These are phyloP conservation scores for Triticum monococcum DNA, from an alignment of 176 grass and related monocot genomes.

Conservation along the genomic window DNA sequence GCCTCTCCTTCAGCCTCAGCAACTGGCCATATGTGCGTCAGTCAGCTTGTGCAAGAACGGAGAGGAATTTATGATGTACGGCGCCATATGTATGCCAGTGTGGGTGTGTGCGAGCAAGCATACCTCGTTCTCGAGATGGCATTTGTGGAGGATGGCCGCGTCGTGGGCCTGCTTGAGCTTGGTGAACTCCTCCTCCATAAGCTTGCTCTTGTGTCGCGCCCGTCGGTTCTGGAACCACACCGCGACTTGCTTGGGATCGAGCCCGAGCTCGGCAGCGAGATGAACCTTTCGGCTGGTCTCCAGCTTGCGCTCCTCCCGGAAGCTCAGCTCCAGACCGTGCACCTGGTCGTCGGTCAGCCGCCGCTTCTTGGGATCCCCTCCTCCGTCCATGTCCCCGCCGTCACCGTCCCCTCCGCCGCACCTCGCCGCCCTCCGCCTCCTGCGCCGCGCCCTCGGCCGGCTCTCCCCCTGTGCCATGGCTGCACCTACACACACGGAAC, in stretches of 20 bases:
- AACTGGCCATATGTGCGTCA: conserved; percentile 37
- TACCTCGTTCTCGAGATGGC: conserved; percentile 97
- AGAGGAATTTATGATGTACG: background rate
- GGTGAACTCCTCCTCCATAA: conserved; percentile 86
- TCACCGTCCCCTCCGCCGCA: background rate
- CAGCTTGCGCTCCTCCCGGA: conserved; percentile 84
- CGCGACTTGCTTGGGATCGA: conserved; percentile 95
- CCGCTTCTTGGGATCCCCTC: conserved; percentile 67
- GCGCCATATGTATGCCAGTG: background rate
- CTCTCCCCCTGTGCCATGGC: conserved; percentile 29
- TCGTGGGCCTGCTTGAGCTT: conserved; percentile 88
- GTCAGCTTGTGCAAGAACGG: background rate
- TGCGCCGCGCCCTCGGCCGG: conserved; percentile 40
- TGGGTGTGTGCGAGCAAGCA: background rate
- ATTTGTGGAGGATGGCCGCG: conserved; percentile 71
- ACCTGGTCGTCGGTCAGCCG: conserved; percentile 83
- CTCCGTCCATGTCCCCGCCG: conserved; percentile 17
- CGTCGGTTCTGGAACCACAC: conserved; percentile 99
- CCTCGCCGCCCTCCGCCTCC: conserved; percentile 33
- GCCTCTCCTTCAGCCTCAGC: conserved; percentile 71
- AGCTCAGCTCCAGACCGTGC: conserved; percentile 79
- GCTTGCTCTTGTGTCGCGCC: conserved; percentile 93
- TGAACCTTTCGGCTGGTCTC: conserved; percentile 88
- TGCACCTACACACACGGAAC: background rate
- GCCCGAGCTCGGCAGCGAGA: conserved; percentile 74